phyloP scores from a whole-genome alignment of 371 early-diverging fungal genomes.

The Apophysomyces elegans region DNA sequence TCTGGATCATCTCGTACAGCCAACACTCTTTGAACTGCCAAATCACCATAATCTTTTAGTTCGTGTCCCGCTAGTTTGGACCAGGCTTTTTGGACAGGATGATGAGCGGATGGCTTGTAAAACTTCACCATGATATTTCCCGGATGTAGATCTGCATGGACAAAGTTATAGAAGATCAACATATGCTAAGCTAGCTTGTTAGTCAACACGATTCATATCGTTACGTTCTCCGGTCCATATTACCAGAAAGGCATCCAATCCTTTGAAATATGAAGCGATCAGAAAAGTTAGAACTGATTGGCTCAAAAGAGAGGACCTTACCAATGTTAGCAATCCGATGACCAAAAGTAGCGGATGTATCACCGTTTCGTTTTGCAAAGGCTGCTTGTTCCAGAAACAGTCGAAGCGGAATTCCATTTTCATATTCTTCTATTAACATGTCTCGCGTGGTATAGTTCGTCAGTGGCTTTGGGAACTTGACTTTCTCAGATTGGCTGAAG shows the following conservation, averaged over 20 bases:
- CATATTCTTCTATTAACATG: conserved; percentile 86
- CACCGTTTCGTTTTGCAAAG: conserved; percentile 25
- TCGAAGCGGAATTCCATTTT: conserved; percentile 76
- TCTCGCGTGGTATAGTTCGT: conserved; percentile 61
- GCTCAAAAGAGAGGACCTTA: not conserved
- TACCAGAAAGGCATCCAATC: conserved; percentile 59
- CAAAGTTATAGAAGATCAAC: conserved; percentile 91
- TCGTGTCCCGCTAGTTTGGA: conserved; percentile 37
- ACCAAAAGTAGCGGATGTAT: conserved; percentile 64
- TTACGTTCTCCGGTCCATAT: not conserved
- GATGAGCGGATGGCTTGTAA: conserved; percentile 66
- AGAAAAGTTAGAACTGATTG: not conserved
- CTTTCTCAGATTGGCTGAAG: conserved; percentile 59
- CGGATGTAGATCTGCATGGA: conserved; percentile 94
- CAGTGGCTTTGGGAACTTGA: conserved; percentile 78
- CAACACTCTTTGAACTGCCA: conserved; percentile 38
- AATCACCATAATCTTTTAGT: conserved; percentile 47
- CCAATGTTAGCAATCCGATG: conserved; percentile 78
- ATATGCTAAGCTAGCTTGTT: conserved; percentile 62
- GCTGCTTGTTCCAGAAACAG: conserved; percentile 65
- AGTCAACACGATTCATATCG: not conserved
- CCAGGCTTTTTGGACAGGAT: conserved; percentile 59
- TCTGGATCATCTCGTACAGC: conserved; percentile 39
- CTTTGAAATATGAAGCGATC: conserved; percentile 21
- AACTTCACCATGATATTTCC: conserved; percentile 94